Evolutionary conservation across 805 yeast species (phyloP).

Genomic region (Hanseniaspora jakobsenii): DNA sequence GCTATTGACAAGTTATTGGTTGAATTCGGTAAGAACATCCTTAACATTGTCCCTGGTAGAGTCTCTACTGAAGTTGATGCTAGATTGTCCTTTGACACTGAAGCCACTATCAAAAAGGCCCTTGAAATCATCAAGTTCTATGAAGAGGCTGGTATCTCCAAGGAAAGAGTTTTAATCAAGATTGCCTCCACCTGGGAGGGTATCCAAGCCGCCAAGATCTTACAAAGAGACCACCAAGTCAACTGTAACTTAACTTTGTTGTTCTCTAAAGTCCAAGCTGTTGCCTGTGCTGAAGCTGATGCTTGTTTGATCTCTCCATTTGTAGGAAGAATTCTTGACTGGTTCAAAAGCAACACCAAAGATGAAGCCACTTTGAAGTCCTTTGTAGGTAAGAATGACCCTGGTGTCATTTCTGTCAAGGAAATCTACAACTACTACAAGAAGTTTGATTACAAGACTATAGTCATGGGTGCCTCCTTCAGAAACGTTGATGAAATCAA

Average conservation of each 20-base stretch:
- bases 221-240: conserved; percentile 79
- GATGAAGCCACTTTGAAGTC: conserved; percentile 50
- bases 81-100: conserved; percentile 88
- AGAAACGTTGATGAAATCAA: conserved; percentile 92
- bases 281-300: conserved; percentile 96
- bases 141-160: conserved; percentile 69
- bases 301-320: conserved; percentile 96
- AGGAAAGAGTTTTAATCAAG: conserved; percentile 88
- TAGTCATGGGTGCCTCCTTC: conserved; percentile 99
- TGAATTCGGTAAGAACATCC: conserved; percentile 89
- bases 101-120: conserved; percentile 89
- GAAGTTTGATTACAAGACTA: conserved; percentile 90
- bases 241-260: conserved; percentile 92
- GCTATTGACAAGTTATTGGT: conserved; percentile 89
- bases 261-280: conserved; percentile 94
- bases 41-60: conserved; percentile 94
- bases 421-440: conserved; percentile 92
- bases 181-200: conserved; percentile 99
- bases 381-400: conserved; percentile 42
- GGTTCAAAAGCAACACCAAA: conserved; percentile 62
- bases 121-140: conserved; percentile 77
- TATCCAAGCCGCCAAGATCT: conserved; percentile 93
- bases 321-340: conserved; percentile 97
- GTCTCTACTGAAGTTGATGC: conserved; percentile 99
- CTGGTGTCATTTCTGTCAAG: conserved; percentile 90